Conservation (phyloP, 345 rosid species). For the Eucalyptus pauciflora region DNA sequence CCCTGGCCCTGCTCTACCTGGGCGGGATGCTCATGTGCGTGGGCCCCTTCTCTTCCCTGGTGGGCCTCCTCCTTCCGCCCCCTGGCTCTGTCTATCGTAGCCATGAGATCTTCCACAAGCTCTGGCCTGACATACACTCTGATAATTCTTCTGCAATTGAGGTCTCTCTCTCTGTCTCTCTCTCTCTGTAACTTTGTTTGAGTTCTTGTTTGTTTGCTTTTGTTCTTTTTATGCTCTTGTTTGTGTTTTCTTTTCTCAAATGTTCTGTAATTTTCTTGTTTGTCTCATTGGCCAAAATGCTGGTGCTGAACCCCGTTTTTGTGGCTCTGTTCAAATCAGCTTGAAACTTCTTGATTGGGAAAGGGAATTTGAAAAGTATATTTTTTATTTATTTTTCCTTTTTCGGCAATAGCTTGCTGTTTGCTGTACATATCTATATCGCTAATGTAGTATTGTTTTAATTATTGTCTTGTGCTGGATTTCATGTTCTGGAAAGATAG, state of each 20-base stretch:
- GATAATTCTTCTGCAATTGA: conserved; percentile 62
- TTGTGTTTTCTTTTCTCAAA: not conserved
- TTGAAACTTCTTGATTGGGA: not conserved
- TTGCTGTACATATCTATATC: not conserved
- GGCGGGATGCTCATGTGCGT: conserved; percentile 71
- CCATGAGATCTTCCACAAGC: conserved; percentile 52
- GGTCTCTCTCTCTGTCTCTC: conserved; percentile 13
- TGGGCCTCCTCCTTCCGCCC: conserved; percentile 22
- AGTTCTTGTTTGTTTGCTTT: not conserved
- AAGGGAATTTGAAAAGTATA: not conserved
- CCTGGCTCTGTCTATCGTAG: conserved; percentile 85
- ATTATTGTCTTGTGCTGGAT: not conserved
- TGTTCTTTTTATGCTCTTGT: not conserved
- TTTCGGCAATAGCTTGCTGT: not conserved
- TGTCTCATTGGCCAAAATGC: not conserved
- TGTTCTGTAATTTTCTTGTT: not conserved
- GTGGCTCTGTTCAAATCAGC: not conserved
- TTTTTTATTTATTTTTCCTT: not conserved
- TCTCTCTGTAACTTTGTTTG: not conserved
- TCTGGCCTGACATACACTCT: conserved; percentile 55
- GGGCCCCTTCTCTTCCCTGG: conserved; percentile 61
- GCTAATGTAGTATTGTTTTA: not conserved
- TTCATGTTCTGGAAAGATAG: not conserved
- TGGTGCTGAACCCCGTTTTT: not conserved
- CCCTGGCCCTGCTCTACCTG: conserved; percentile 57